Evolutionary conservation across 148 eudicot species (phyloP).

Genomic region (Hydrangea macrophylla): DNA sequence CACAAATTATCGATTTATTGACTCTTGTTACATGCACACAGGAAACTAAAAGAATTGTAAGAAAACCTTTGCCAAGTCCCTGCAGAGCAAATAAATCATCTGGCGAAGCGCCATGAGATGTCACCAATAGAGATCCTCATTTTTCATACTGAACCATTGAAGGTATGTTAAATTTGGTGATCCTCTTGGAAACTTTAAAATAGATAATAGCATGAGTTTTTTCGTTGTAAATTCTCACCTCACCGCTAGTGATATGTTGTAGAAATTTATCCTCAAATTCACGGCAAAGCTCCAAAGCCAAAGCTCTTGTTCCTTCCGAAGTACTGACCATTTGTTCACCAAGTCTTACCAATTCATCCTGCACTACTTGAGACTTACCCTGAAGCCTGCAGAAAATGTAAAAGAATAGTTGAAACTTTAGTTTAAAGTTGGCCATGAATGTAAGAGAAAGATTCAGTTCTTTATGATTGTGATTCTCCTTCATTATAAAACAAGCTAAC

Average conservation of each 20-base stretch:
- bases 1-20: not conserved
- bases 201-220: not conserved
- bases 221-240: slow-evolving; percentile 45
- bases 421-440: not conserved
- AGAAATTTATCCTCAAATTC: slow-evolving; percentile 97
- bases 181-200: not conserved
- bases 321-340: slow-evolving; percentile 94
- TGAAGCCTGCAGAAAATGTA: slow-evolving; percentile 64
- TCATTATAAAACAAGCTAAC: not conserved
- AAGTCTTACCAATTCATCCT: slow-evolving; percentile 91
- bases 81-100: not conserved
- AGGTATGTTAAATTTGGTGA: not conserved
- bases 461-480: not conserved
- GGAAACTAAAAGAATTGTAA: not conserved
- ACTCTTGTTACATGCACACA: not conserved
- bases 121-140: not conserved
- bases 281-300: slow-evolving; percentile 98
- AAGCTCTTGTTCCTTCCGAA: slow-evolving; percentile 91
- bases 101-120: not conserved
- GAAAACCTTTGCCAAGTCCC: not conserved
- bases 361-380: slow-evolving; percentile 88
- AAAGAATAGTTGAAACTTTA: not conserved
- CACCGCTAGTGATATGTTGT: slow-evolving; percentile 87
- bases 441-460: not conserved
- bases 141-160: not conserved